phyloP scores from a whole-genome alignment of 176 grass and related monocot genomes.

The Canna indica region DNA sequence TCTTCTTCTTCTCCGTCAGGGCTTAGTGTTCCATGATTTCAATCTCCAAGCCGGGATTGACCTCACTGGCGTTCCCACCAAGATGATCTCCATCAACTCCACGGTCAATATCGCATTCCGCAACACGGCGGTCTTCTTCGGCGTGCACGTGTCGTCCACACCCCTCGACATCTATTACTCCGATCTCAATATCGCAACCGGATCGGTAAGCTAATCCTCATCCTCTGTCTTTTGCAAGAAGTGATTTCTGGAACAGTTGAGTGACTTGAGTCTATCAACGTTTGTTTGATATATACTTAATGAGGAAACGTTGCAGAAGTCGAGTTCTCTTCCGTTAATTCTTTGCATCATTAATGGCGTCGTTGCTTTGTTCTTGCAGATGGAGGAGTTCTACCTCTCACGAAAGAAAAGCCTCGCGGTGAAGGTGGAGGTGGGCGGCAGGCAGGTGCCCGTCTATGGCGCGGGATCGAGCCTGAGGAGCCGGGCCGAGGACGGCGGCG shows the following conservation, averaged over 20 bases:
- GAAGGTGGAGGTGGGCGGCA: slow-evolving; percentile 48
- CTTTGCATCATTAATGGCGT: no score
- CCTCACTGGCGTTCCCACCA: slow-evolving; percentile 83
- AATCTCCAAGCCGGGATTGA: slow-evolving; percentile 92
- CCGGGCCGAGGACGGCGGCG: slow-evolving; percentile 55
- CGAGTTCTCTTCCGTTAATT: no score
- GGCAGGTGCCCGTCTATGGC: slow-evolving; percentile 87
- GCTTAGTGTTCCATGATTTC: slow-evolving; percentile 80
- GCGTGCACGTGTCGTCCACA: slow-evolving; percentile 81
- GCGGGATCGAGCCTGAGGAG: slow-evolving; percentile 59
- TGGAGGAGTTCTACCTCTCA: slow-evolving; percentile 76
- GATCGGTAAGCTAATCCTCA: slow-evolving; percentile 33
- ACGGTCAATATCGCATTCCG: slow-evolving; percentile 79
- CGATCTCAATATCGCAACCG: slow-evolving; percentile 79
- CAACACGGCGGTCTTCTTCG: slow-evolving; percentile 90
- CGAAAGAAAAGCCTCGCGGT: slow-evolving; percentile 55
- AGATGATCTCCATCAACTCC: slow-evolving; percentile 86
- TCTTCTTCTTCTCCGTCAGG: slow-evolving; percentile 17
- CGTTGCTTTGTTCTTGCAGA: slow-evolving; percentile 23
- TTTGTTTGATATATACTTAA: no score
- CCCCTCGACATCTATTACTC: slow-evolving; percentile 62
- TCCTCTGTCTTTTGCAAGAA: not conserved
- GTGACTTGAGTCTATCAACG: no score
- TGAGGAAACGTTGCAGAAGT: no score
- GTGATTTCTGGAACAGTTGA: no score